phyloP scores from a whole-genome alignment of 176 grass and related monocot species.

The Canna indica region DNA sequence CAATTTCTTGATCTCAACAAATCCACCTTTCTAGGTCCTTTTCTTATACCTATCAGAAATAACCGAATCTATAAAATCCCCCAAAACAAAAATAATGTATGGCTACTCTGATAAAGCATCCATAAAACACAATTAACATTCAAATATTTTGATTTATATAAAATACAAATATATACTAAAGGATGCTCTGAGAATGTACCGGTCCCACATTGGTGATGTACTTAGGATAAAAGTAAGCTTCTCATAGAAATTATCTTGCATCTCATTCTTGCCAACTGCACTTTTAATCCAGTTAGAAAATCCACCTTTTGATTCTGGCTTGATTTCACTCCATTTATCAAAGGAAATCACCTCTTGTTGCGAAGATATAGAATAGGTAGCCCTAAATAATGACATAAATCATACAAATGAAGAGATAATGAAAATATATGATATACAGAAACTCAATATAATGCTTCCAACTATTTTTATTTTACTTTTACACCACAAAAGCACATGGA shows the following conservation, averaged over 20 bases:
- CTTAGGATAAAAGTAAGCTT: conserved; percentile 70
- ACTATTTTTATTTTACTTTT: not conserved
- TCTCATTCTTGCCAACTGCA: conserved; percentile 57
- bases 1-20: too few relatives aligned
- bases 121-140: not conserved
- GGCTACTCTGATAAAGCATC: too few relatives aligned
- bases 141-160: not conserved
- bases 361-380: conserved; percentile 49
- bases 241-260: conserved; percentile 47
- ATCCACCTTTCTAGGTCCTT: too few relatives aligned
- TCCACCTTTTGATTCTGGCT: conserved; percentile 51
- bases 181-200: conserved; percentile 32
- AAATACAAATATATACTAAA: not conserved
- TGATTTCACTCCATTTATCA: conserved; percentile 72
- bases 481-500: not conserved
- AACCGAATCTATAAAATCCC: too few relatives aligned
- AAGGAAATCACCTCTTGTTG: conserved; percentile 51
- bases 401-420: conserved; percentile 13
- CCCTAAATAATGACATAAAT: conserved; percentile 28
- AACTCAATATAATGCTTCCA: conserved; percentile 1
- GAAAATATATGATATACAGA: not conserved
- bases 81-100: too few relatives aligned
- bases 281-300: conserved; percentile 84
- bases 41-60: too few relatives aligned
- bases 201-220: conserved; percentile 94